These are phyloP conservation scores for Phytophthora sansomeana DNA, from an alignment of 352 stramenopile species.

Conservation along the genomic window DNA sequence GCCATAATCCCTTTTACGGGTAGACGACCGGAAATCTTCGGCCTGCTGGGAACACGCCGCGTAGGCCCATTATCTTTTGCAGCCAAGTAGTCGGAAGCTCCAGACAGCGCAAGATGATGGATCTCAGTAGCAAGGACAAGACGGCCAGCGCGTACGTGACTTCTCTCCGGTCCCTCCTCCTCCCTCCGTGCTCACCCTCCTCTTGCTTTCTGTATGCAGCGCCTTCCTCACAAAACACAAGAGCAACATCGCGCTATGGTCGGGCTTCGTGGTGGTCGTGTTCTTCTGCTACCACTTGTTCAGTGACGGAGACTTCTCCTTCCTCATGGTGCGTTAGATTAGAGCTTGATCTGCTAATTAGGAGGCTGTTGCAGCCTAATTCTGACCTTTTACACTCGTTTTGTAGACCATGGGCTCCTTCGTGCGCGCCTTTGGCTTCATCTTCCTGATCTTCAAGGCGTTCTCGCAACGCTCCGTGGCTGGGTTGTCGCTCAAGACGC, in stretches of 20 bases:
- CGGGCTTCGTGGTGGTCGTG: constrained; percentile 94
- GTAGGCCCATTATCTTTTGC: constrained; percentile 39
- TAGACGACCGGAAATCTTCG: constrained; percentile 39
- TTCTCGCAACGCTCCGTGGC: constrained; percentile 93
- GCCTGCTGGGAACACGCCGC: constrained; percentile 23
- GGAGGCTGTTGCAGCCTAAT: too few relatives aligned
- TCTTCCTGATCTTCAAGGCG: constrained; percentile 95
- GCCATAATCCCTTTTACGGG: constrained; percentile 9
- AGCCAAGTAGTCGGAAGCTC: background rate
- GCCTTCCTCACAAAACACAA: constrained; percentile 90
- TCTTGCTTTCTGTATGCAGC: constrained; percentile 33
- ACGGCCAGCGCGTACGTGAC: constrained; percentile 52
- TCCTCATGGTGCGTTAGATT: constrained; percentile 96
- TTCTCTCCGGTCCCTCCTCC: background rate
- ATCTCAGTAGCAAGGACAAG: constrained; percentile 68
- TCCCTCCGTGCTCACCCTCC: background rate
- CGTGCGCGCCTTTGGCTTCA: constrained; percentile 91
- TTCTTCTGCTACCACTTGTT: constrained; percentile 97
- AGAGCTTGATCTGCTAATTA: too few relatives aligned
- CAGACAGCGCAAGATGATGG: constrained; percentile 41
- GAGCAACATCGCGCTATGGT: constrained; percentile 97
- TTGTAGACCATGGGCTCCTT: constrained; percentile 90
- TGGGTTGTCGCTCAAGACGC: constrained; percentile 96
- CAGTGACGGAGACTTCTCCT: constrained; percentile 98
- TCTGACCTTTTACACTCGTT: constrained; percentile 5